Base-by-base conservation (phyloP, 345 rosid species). In the Citrus glauca region DNA sequence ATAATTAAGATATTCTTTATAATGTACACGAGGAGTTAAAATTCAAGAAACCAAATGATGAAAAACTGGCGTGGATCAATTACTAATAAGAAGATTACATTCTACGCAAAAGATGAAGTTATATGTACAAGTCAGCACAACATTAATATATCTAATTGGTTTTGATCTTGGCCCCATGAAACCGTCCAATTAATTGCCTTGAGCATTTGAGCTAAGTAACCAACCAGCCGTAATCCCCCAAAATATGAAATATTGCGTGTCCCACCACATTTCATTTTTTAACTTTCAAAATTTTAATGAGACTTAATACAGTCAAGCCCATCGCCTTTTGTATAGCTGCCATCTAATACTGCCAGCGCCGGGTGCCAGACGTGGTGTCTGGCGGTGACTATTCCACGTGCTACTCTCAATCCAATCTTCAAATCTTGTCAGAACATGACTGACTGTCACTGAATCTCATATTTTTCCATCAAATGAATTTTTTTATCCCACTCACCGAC, bases 71-170 rank as follows among this genome's bases (percentile, higher is more conserved):
- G 27, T 4, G 5, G 11, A 59, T 48, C 20, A 50, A 42, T 60
- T 68, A 28, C 62, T 20, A 57, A 38, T 55, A 66, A 50, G 62
- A 19, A 32, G 11, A 62, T 27, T 9, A 71, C n/a, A 70, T 75
- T 71, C 73, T 80, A 50, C 27, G 73, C 56, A 76, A 73, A 66
- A 48, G 9, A 48, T 25, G 17, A 66, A 68, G 28, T 45, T 70
- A 45, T 45, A 74, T 77, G 9, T 63, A 77, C 77, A 80, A 17
- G 71, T 79, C 53, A 35, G 67, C 50, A 10, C 61, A 53, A 14
- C 32, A 30, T 37, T 24, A 14, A 61, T 69, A 66, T 74, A 69
- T 72, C 17, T 66, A 59, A 45, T 40, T 11, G 33, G 30, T 8
- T 20, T 77, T 20, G 66, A 73, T 6, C 13, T 75, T 45, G 50